Evolutionary conservation across 2,329 filamentous ascomycete species (phyloP).

Genomic region (Fonsecaea pugnacius): DNA sequence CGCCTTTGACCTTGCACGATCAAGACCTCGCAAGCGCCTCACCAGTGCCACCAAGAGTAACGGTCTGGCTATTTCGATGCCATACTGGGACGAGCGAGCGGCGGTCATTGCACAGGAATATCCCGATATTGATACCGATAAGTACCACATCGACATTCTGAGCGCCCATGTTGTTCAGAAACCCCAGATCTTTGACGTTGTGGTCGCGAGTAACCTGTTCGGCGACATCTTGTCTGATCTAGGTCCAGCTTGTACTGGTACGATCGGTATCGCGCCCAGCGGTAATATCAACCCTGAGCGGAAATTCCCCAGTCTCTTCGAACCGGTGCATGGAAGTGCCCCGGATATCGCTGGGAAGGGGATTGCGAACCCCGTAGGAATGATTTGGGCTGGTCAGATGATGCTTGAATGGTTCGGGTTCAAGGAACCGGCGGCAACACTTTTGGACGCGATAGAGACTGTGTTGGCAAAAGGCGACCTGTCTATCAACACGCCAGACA

Average conservation of each 20-base stretch:
- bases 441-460: constrained; percentile 92
- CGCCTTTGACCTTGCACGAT: constrained; percentile 95
- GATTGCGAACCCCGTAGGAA: constrained; percentile 94
- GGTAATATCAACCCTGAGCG: constrained; percentile 93
- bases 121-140: constrained; percentile 92
- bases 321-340: constrained; percentile 96
- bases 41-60: constrained; percentile 99
- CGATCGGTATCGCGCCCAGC: constrained; percentile 80
- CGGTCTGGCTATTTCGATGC: constrained; percentile 91
- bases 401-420: constrained; percentile 85
- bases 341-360: constrained; percentile 96
- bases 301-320: constrained; percentile 66
- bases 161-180: constrained; percentile 98
- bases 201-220: constrained; percentile 87
- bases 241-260: constrained; percentile 87
- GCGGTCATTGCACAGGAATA: constrained; percentile 88
- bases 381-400: constrained; percentile 96
- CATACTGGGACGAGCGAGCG: constrained; percentile 42
- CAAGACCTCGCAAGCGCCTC: constrained; percentile 95
- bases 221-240: constrained; percentile 93
- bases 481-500: constrained; percentile 78
- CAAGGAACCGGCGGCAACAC: constrained; percentile 77
- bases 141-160: constrained; percentile 97
- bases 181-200: constrained; percentile 79
- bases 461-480: constrained; percentile 78